Percentiles rank a stretch among this genome's conserved stretches.
Conservation (phyloP, 2,329 filamentous ascomycete genomes). For the Ceratocystis ficicola region DNA sequence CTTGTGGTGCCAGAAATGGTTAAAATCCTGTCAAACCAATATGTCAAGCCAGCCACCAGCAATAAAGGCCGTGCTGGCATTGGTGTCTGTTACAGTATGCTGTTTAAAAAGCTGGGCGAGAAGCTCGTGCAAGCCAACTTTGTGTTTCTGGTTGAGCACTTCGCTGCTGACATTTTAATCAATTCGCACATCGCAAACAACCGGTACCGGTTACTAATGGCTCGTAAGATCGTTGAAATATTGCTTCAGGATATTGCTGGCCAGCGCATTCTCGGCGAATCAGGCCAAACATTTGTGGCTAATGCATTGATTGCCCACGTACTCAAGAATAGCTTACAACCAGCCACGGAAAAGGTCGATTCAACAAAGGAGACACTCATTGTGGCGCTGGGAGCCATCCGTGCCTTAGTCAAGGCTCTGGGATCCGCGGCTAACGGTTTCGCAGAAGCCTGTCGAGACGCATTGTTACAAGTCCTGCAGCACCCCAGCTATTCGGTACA, state of each 20-base stretch:
- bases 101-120: constrained; percentile 67
- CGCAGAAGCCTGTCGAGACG: constrained; percentile 74
- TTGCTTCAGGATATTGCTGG: constrained; percentile 77
- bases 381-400: constrained; percentile 64
- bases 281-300: constrained; percentile 72
- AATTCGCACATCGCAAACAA: constrained; percentile 66
- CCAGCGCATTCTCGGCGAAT: constrained; percentile 71
- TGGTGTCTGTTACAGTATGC: constrained; percentile 72
- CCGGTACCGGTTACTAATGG: constrained; percentile 74
- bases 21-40: constrained; percentile 66
- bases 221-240: constrained; percentile 70
- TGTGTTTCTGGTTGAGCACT: constrained; percentile 63
- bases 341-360: constrained; percentile 73
- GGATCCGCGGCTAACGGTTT: constrained; percentile 71
- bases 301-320: constrained; percentile 74
- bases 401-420: constrained; percentile 64
- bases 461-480: constrained; percentile 76
- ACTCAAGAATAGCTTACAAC: constrained; percentile 88
- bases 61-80: constrained; percentile 74
- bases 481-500: constrained; percentile 96
- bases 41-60: constrained; percentile 62
- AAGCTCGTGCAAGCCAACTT: constrained; percentile 76
- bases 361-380: constrained; percentile 78
- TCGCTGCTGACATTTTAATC: constrained; percentile 69
- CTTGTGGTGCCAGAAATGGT: constrained; percentile 69